Conservation (phyloP, 2,329 filamentous ascomycete genomes). For the Fusarium kyushuense region DNA sequence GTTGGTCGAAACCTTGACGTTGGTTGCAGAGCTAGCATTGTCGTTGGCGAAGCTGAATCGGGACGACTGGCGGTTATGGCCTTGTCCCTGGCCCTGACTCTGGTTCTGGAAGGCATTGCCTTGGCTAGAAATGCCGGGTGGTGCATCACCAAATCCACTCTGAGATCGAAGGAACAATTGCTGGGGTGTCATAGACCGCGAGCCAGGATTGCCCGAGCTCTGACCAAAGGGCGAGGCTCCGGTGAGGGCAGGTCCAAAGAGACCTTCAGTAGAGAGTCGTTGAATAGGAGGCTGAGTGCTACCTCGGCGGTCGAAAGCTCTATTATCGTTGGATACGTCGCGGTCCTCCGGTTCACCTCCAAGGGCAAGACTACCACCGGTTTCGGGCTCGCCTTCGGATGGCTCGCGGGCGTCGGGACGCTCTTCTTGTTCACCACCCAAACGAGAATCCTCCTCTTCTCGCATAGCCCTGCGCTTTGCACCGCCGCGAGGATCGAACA, state of each 20-base stretch:
- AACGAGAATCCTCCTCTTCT: slow-evolving; percentile 73
- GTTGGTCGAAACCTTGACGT: slow-evolving; percentile 82
- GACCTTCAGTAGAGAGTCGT: slow-evolving; percentile 65
- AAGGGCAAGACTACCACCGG: slow-evolving; percentile 85
- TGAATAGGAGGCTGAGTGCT: slow-evolving; percentile 84
- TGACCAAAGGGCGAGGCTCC: slow-evolving; percentile 61
- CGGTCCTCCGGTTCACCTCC: slow-evolving; percentile 93
- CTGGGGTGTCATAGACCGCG: slow-evolving; percentile 82
- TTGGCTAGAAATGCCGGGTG: slow-evolving; percentile 66
- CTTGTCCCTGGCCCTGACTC: slow-evolving; percentile 61
- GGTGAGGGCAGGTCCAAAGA: slow-evolving; percentile 66
- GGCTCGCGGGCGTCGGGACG: slow-evolving; percentile 58
- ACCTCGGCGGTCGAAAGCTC: slow-evolving; percentile 69
- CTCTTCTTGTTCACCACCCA: slow-evolving; percentile 63
- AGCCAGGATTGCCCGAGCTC: slow-evolving; percentile 64
- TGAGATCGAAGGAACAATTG: slow-evolving; percentile 78
- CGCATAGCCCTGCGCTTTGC: slow-evolving; percentile 82
- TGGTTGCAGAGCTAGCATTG: slow-evolving; percentile 60
- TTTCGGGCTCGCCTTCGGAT: slow-evolving; percentile 81
- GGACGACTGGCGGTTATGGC: slow-evolving; percentile 85
- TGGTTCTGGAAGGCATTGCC: slow-evolving; percentile 60
- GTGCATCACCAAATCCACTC: slow-evolving; percentile 68
- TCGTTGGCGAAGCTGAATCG: slow-evolving; percentile 91
- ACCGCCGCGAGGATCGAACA: slow-evolving; percentile 87
- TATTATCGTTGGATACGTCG: slow-evolving; percentile 65